These are phyloP conservation scores for Colletotrichum spinosum DNA, from an alignment of 2,329 filamentous ascomycete species.

Conservation along the genomic window DNA sequence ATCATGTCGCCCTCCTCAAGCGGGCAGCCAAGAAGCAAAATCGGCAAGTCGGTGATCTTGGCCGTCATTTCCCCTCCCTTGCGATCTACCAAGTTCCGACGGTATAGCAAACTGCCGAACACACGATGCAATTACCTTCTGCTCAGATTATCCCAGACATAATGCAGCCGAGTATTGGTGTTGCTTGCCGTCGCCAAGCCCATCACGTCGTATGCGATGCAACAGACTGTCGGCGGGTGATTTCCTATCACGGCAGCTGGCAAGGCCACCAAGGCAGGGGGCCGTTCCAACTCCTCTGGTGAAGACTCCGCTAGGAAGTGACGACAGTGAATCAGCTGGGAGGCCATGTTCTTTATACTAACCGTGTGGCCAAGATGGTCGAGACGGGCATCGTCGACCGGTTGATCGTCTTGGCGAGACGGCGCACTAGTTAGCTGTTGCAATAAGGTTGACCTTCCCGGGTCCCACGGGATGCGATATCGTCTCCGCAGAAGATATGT, in stretches of 20 bases:
- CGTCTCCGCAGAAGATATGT: too few relatives aligned
- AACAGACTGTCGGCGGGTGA: conserved; percentile 35
- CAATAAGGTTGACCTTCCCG: conserved; percentile 29
- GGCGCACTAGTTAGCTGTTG: conserved; percentile 25
- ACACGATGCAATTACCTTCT: neutral
- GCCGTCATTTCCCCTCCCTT: conserved; percentile 10
- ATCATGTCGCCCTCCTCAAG: too few relatives aligned
- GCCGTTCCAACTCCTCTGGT: neutral
- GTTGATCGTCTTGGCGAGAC: conserved; percentile 23
- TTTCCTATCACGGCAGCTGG: conserved; percentile 35
- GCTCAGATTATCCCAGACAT: neutral
- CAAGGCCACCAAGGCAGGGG: conserved; percentile 24
- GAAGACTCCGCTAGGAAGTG: neutral
- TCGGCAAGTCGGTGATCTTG: conserved; percentile 4
- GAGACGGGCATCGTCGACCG: conserved; percentile 1
- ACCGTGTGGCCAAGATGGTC: conserved; percentile 17
- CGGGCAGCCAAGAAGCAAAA: too few relatives aligned
- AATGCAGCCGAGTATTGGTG: conserved; percentile 8
- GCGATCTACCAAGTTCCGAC: neutral
- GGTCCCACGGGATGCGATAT: neutral
- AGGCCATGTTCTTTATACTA: conserved; percentile 6
- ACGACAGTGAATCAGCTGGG: conserved; percentile 10
- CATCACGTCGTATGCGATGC: conserved; percentile 34
- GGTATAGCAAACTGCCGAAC: conserved; percentile 15
- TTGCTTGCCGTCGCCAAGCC: conserved; percentile 21